These are phyloP conservation scores for Zychaea mexicana DNA, from an alignment of 371 early-diverging fungal species.

Conservation along the genomic window DNA sequence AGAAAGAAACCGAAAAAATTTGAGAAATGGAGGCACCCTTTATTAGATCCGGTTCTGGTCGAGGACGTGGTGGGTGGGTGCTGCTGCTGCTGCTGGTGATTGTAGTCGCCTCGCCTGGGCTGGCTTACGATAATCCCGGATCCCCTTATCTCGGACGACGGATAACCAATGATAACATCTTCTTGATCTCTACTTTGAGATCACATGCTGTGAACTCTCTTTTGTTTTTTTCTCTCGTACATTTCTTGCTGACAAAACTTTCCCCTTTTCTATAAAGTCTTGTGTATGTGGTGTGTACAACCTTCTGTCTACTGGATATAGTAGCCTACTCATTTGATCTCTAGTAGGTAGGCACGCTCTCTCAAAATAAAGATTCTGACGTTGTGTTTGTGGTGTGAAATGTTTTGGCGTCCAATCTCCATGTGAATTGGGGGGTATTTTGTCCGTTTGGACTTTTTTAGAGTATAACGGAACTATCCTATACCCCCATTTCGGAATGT, in stretches of 20 bases:
- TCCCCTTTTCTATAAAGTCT: too few relatives aligned
- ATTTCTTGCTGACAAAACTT: not conserved
- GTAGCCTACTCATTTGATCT: too few relatives aligned
- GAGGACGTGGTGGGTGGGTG: too few relatives aligned
- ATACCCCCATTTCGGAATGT: not conserved
- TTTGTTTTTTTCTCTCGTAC: not conserved
- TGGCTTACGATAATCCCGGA: conserved; percentile 1
- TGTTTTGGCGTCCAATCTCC: not conserved
- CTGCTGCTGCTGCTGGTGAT: too few relatives aligned
- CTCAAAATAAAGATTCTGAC: not conserved
- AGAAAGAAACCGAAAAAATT: not conserved
- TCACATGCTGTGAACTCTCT: not conserved
- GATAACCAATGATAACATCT: conserved; percentile 4
- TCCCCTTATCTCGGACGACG: conserved; percentile 2
- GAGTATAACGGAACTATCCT: not conserved
- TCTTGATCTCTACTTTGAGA: conserved; percentile 3
- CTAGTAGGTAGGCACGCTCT: too few relatives aligned
- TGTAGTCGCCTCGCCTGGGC: not conserved
- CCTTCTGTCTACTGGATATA: too few relatives aligned
- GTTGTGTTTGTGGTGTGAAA: not conserved
- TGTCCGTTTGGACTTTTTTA: not conserved
- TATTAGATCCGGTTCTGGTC: not conserved
- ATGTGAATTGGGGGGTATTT: not conserved
- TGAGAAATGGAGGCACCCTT: not conserved
- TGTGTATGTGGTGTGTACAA: too few relatives aligned